A percentile compares a stretch with the other conserved stretches of the same genome.
Evolutionary conservation across 257 asterid species (phyloP).

Genomic region (Ajuga chamaepitys): DNA sequence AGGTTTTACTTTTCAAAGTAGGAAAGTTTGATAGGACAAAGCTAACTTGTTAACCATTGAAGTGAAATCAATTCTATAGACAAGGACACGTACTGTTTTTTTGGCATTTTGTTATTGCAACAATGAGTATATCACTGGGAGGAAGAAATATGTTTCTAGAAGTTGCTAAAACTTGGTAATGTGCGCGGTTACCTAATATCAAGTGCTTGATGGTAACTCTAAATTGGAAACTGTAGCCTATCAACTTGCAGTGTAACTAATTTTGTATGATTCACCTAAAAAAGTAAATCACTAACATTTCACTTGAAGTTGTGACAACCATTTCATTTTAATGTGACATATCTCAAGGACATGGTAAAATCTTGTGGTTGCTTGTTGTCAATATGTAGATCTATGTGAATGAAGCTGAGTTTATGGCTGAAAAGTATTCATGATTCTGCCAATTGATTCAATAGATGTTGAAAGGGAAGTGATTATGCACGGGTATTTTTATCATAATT

Average conservation of each 20-base stretch:
- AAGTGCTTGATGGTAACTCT: background rate
- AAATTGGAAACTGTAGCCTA: background rate
- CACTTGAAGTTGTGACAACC: too few species aligned
- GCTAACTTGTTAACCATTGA: background rate
- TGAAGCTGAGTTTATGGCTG: background rate
- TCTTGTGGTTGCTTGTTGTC: background rate
- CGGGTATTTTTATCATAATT: background rate
- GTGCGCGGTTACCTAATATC: background rate
- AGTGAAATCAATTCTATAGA: background rate
- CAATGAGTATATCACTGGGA: background rate
- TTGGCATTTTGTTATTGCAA: background rate
- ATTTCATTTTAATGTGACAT: background rate
- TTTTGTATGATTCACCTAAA: too few species aligned
- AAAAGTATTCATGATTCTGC: background rate
- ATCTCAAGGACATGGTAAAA: background rate
- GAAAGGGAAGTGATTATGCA: background rate
- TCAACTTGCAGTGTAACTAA: background rate
- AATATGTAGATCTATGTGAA: background rate
- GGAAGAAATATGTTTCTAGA: too few species aligned
- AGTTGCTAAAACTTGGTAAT: background rate
- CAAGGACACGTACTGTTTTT: background rate
- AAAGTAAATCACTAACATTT: too few species aligned
- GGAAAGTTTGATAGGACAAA: constrained; percentile 7
- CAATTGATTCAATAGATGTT: background rate
- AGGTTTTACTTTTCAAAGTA: background rate